These are phyloP conservation scores for Syzygium syzygioides DNA, from an alignment of 441 rosid genomes.

Conservation along the genomic window DNA sequence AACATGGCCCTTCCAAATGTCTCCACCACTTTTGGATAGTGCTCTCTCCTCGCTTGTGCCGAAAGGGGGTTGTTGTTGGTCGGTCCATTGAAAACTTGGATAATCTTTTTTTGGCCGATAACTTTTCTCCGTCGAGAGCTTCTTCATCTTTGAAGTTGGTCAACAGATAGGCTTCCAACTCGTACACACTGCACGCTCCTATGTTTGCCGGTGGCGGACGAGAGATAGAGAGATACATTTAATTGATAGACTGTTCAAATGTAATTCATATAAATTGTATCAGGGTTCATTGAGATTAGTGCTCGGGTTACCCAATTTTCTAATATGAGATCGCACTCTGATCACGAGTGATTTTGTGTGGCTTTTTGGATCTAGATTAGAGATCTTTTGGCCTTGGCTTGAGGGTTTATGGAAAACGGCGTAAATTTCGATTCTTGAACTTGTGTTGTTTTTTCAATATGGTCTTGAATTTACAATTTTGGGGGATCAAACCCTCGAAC, in stretches of 20 bases:
- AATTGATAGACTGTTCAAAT: background rate
- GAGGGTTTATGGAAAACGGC: background rate
- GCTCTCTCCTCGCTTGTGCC: background rate
- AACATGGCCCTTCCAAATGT: background rate
- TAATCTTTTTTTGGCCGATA: background rate
- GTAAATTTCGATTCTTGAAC: background rate
- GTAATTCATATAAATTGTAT: background rate
- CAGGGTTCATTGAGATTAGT: no score
- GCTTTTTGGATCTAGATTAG: accelerated
- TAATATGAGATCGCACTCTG: no score
- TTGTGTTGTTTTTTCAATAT: no score
- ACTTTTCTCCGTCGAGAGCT: background rate
- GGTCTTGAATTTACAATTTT: no score
- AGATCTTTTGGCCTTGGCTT: accelerated
- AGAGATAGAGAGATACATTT: background rate
- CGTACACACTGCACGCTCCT: background rate
- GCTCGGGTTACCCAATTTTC: accelerated
- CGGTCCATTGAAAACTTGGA: background rate
- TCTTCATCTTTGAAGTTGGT: background rate
- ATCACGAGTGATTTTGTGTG: no score
- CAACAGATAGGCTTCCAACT: background rate
- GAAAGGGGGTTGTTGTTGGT: background rate
- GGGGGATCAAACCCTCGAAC: no score
- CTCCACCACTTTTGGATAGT: background rate
- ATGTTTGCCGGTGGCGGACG: background rate